Conservation (phyloP, 495 filamentous ascomycete species). For the Lichenothelia convexa region DNA sequence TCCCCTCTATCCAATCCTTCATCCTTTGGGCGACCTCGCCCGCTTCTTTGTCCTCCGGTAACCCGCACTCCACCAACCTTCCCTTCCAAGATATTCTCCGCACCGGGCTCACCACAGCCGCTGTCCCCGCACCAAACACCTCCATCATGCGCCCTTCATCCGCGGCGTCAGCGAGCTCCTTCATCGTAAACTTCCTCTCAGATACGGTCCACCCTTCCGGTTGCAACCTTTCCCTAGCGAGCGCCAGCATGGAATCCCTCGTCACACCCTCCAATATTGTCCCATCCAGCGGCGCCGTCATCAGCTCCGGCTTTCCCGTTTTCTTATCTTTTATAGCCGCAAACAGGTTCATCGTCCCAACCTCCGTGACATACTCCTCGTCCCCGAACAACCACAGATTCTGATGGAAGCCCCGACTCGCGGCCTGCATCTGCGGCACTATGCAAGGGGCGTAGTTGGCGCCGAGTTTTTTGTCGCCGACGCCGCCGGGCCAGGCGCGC, state of each 20-base stretch:
- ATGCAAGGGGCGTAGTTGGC: constrained; percentile 98
- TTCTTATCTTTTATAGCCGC: constrained; percentile 60
- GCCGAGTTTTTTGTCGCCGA: constrained; percentile 92
- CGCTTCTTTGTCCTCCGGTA: constrained; percentile 60
- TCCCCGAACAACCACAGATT: constrained; percentile 94
- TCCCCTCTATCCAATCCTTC: constrained; percentile 90
- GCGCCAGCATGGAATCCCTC: constrained; percentile 63
- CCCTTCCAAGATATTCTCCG: constrained; percentile 73
- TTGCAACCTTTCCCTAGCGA: constrained; percentile 63
- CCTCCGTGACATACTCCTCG: constrained; percentile 88
- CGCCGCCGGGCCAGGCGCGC: constrained; percentile 92
- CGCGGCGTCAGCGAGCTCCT: constrained; percentile 58
- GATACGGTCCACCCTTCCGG: constrained; percentile 76
- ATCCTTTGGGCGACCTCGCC: constrained; percentile 68
- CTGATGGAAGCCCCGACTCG: constrained; percentile 82
- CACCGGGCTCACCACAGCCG: constrained; percentile 68
- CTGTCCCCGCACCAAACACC: constrained; percentile 85
- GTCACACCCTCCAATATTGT: constrained; percentile 96
- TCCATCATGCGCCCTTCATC: constrained; percentile 75
- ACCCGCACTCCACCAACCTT: constrained; percentile 55
- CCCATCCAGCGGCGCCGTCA: constrained; percentile 86
- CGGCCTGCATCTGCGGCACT: constrained; percentile 77
- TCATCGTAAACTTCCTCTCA: constrained; percentile 82
- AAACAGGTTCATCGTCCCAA: constrained; percentile 97
- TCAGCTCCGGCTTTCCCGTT: constrained; percentile 70